phyloP scores from a whole-genome alignment of 2,329 filamentous ascomycete species.

The Pezicula neosporulosa region DNA sequence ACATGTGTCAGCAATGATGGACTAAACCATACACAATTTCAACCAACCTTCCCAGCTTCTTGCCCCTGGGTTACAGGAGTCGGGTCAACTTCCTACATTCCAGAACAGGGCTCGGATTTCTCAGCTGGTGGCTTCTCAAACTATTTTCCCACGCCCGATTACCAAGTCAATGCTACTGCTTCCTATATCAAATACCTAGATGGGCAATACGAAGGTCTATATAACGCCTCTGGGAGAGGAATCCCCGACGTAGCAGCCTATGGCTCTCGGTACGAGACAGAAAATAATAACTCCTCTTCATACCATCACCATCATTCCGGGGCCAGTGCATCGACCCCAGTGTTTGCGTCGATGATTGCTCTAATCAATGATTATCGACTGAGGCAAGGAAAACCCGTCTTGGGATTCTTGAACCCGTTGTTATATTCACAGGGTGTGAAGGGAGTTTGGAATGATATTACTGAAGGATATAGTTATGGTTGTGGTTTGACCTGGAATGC shows the following conservation, averaged over 20 bases:
- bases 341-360: conserved; percentile 51
- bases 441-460: conserved; percentile 35
- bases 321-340: conserved; percentile 41
- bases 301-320: conserved; percentile 12
- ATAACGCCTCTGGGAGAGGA: conserved; percentile 40
- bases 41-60: conserved; percentile 59
- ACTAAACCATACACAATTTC: conserved; percentile 46
- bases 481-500: conserved; percentile 33
- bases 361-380: conserved; percentile 11
- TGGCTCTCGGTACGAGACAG: conserved; percentile 6
- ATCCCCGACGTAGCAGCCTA: conserved; percentile 42
- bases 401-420: conserved; percentile 37
- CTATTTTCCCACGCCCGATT: conserved; percentile 11
- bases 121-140: conserved; percentile 31
- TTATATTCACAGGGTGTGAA: conserved; percentile 38
- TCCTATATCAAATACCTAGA: conserved; percentile 5
- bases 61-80: conserved; percentile 66
- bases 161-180: conserved; percentile 5
- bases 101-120: conserved; percentile 42
- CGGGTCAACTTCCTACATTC: conserved; percentile 52
- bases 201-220: conserved; percentile 7
- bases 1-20: conserved; percentile 59
- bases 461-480: conserved; percentile 18
- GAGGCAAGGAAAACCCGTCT: conserved; percentile 5
- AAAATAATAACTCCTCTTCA: conserved; percentile 1